Evolutionary conservation across 176 grass and related monocot genomes (phyloP).

Genomic region (Dactylis glomerata): DNA sequence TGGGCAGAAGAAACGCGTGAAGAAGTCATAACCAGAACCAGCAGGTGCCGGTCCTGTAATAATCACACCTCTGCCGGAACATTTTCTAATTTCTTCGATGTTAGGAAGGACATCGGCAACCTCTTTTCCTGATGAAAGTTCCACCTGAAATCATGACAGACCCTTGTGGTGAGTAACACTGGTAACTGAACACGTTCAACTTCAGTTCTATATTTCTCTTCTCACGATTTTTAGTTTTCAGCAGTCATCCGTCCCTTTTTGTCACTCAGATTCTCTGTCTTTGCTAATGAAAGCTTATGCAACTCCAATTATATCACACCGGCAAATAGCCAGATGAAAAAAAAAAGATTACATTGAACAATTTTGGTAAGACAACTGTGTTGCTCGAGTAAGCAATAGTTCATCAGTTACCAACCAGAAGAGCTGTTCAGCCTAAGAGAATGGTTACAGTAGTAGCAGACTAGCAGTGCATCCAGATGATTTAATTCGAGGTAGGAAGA

Average conservation of each 20-base stretch:
- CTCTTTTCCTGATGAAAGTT: constrained; percentile 80
- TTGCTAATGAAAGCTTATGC: not conserved
- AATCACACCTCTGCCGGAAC: constrained; percentile 47
- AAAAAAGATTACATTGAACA: not conserved
- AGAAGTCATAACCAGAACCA: constrained; percentile 81
- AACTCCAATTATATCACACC: not conserved
- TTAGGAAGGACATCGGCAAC: constrained; percentile 57
- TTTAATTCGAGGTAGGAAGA: not conserved
- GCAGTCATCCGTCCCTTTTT: not conserved
- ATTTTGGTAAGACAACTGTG: not conserved
- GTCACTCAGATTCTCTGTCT: not conserved
- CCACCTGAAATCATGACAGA: constrained; percentile 49
- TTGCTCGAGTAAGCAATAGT: not conserved
- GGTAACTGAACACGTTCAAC: not conserved
- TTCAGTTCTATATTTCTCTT: not conserved
- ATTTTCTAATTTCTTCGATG: constrained; percentile 48
- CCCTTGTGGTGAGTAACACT: not conserved
- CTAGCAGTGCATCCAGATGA: not conserved
- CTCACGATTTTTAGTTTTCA: not conserved
- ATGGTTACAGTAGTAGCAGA: not conserved
- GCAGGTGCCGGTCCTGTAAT: constrained; percentile 58
- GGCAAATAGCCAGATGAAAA: not conserved
- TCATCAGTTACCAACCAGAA: not conserved
- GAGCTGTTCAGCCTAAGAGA: not conserved
- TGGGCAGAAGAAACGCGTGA: constrained; percentile 60